Evolutionary conservation across 306 rosid species (phyloP), one percentile per base, ranked within the genome.

Genomic region (Glycine soja): DNA sequence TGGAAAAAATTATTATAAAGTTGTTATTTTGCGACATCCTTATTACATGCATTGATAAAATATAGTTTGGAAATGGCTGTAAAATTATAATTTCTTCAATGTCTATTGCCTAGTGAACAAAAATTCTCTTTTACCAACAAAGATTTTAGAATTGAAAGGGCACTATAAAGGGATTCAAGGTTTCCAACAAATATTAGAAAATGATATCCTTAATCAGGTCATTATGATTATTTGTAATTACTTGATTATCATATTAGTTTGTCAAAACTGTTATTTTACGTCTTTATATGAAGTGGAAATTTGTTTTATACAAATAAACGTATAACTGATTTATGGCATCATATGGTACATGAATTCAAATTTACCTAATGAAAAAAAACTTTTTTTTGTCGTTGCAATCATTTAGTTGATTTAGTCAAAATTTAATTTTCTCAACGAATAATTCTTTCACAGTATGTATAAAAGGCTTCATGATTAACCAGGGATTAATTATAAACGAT

Each of bases 41-140:
- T n/a, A 78, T 54, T n/a, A 78, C 46, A 2, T 30, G 50, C 43
- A 64, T 19, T 65, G 5, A 42, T 40, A 65, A 47, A 79, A 80
- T 50, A 63, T 73, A 73, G 9, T 24, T 73, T 81, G 72, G 24
- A 24, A 40, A 14, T 16, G 15, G 12, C 19, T 42, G 11, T 19
- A 13, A 62, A 69, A 45, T 46, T 18, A 19, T n/a, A 40, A 8
- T 43, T 61, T 9, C 61, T 76, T 14, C 30, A 67, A 40, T 51
- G 46, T 5, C 46, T 42, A 42, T 38, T 32, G 12, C 24, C 65
- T 16, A n/a, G 24, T 4, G 16, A 32, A 18, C 77, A 69, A 58
- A 45, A 56, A 13, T 3, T 56, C 6, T n/a, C 71, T 38, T 38
- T 65, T 40, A 13, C 13, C 47, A 7, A 65, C 36, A 34, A 12